A percentile compares a stretch with the other conserved stretches of the same genome.
Conservation (phyloP, 2,329 filamentous ascomycete species). For the Nigrograna mackinnonii region DNA sequence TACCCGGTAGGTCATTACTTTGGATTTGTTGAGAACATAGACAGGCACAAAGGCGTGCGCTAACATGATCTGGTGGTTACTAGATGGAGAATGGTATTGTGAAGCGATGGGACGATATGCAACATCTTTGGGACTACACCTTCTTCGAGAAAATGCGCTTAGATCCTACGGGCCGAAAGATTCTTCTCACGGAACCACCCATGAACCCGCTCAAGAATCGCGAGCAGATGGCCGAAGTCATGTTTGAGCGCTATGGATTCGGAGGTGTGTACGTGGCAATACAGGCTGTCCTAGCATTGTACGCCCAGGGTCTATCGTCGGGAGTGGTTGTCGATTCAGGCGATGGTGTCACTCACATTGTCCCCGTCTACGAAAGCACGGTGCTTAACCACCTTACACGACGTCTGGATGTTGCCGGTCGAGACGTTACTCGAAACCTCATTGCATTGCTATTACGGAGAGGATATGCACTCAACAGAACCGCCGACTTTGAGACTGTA, state of each 20-base stretch:
- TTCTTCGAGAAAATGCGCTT: conserved; percentile 97
- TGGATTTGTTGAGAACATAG: conserved; percentile 14
- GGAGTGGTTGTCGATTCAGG: conserved; percentile 99
- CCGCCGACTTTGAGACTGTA: conserved; percentile 98
- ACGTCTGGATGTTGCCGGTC: conserved; percentile 90
- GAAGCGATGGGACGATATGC: conserved; percentile 99
- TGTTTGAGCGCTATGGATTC: conserved; percentile 97
- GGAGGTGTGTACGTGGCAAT: conserved; percentile 98
- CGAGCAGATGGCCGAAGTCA: conserved; percentile 98
- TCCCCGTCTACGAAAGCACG: conserved; percentile 97
- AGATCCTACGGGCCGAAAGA: conserved; percentile 90
- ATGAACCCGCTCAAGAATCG: conserved; percentile 98
- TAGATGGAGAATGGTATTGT: conserved; percentile 99
- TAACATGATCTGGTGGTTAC: conserved; percentile 27
- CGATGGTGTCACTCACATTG: conserved; percentile 97
- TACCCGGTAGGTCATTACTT: conserved; percentile 69
- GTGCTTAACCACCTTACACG: conserved; percentile 96
- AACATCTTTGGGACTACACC: conserved; percentile 99
- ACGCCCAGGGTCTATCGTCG: conserved; percentile 82
- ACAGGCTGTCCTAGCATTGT: conserved; percentile 92
- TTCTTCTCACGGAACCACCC: conserved; percentile 93
- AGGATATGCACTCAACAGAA: conserved; percentile 96
- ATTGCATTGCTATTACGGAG: conserved; percentile 92
- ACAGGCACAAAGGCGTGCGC: conserved; percentile 13
- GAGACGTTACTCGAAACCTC: conserved; percentile 97